Base-by-base conservation (phyloP, 1,284 basidiomycete species). In the Tilletiopsis washingtonensis region DNA sequence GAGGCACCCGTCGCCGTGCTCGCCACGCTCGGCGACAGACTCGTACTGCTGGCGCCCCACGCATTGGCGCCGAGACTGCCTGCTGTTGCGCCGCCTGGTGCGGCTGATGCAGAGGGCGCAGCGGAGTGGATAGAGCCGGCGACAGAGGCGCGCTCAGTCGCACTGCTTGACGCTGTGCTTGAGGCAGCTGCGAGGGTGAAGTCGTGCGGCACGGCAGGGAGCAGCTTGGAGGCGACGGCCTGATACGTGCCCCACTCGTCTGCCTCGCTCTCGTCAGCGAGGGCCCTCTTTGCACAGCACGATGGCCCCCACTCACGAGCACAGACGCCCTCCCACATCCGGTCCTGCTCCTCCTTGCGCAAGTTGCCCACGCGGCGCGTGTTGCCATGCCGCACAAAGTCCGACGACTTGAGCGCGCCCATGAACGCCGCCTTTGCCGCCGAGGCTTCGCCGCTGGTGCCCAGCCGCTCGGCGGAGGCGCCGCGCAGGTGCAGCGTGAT, bases 211-310 rank as follows among this genome's bases (percentile, higher is more conserved):
- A 26, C 32, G 25, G 40, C 56, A 1, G 79, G 79, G 1, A 79
- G 61, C 3, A 97, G 80, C 69, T 91, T 91, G 9, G 84, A 81
- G 1, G 89, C 89, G 59, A 96, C 86, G 37, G 86, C 81, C 83
- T 88, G 91, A 69, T 88, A 94, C 56, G 90, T 82, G 61, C 96
- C 91, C 69, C 91, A 96, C 73, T 93, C 91, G 75, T 91, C 90
- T 88, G 60, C 19, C 12, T 20, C 3, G 24, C 20, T 23, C 14
- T 15, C 7, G 15, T 11, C 34, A 3, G 24, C 4, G 34, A 32
- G 23, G 24, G n/a, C n/a, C n/a, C n/a, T n/a, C n/a, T n/a, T n/a
- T n/a, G n/a, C n/a, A n/a, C 29, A 34, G 29, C 29, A 34, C 38
- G 23, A 9, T 15, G 11, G 7, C 17, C 14, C 40, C 17, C 19